Evolutionary conservation across 139 green algal genomes (phyloP).

Genomic region (Coccomyxa sp.): DNA sequence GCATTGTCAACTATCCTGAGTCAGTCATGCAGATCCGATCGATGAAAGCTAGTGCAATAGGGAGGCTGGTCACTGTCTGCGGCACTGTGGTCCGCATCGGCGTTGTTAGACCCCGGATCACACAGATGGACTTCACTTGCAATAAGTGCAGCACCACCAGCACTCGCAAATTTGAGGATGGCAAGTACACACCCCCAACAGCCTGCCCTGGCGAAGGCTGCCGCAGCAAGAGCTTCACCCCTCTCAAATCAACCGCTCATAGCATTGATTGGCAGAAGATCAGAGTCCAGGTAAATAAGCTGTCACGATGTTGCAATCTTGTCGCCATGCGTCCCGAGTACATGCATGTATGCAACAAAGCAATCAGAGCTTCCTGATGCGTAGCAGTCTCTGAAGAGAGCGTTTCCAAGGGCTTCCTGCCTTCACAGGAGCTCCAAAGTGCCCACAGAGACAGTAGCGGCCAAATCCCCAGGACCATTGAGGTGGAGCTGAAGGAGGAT

Average conservation of each 20-base stretch:
- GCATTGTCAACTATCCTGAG: constrained; percentile 40
- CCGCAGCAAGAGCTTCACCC: constrained; percentile 59
- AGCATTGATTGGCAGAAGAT: constrained; percentile 84
- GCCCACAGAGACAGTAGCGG: background rate
- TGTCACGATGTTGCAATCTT: background rate
- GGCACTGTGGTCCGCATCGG: constrained; percentile 76
- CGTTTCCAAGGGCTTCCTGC: background rate
- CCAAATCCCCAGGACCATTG: constrained; percentile 30
- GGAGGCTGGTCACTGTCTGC: constrained; percentile 66
- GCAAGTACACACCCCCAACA: constrained; percentile 53
- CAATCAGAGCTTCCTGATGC: background rate
- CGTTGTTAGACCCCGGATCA: constrained; percentile 56
- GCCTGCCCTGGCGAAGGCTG: constrained; percentile 61
- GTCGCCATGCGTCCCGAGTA: background rate
- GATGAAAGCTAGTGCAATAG: constrained; percentile 29
- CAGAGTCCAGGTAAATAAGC: constrained; percentile 40
- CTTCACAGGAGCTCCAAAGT: background rate
- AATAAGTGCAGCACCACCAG: constrained; percentile 55
- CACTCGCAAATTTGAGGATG: constrained; percentile 47
- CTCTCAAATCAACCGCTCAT: constrained; percentile 33
- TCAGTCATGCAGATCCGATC: constrained; percentile 43
- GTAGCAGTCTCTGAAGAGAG: background rate
- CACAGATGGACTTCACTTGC: constrained; percentile 71
- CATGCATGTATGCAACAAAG: background rate
- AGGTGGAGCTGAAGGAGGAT: constrained; percentile 85